These are phyloP conservation scores for Apiospora koreana DNA, from an alignment of 2,329 filamentous ascomycete species.

Conservation along the genomic window DNA sequence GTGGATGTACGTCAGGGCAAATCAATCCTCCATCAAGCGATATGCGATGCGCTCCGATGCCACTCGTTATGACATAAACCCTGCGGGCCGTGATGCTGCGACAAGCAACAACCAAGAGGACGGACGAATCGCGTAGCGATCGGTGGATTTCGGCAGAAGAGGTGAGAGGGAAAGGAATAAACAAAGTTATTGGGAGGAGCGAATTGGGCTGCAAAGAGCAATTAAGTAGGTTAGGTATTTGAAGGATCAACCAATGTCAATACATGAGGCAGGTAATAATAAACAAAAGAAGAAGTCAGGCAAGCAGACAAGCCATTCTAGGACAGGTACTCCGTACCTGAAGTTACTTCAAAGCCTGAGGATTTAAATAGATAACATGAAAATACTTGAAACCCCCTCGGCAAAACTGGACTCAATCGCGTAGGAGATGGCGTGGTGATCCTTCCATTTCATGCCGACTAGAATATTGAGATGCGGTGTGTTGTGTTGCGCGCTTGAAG, in stretches of 20 bases:
- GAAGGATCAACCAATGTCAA: too few relatives aligned
- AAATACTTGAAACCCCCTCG: constrained; percentile 1
- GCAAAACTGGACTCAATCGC: not conserved
- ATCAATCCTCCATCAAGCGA: not conserved
- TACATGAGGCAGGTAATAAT: too few relatives aligned
- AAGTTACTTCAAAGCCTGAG: not conserved
- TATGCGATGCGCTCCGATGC: constrained; percentile 1
- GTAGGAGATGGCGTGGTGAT: not conserved
- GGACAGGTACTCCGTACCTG: not conserved
- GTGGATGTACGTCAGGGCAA: constrained; percentile 1
- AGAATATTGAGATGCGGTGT: not conserved
- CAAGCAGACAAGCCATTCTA: not conserved
- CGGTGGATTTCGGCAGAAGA: not conserved
- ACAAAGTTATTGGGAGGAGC: not conserved
- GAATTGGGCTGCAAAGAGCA: not conserved
- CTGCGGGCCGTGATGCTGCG: constrained; percentile 8
- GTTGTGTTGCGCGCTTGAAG: not conserved
- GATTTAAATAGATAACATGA: not conserved
- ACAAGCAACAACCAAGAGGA: not conserved
- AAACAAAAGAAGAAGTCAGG: not conserved
- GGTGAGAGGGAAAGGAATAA: not conserved
- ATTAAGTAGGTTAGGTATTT: not conserved
- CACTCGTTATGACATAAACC: constrained; percentile 9
- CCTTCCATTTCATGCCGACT: not conserved
- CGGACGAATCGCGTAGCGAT: not conserved